Evolutionary conservation across 106 monocot genomes (phyloP), one percentile per base, ranked within the genome.

Genomic region (Acorus gramineus): DNA sequence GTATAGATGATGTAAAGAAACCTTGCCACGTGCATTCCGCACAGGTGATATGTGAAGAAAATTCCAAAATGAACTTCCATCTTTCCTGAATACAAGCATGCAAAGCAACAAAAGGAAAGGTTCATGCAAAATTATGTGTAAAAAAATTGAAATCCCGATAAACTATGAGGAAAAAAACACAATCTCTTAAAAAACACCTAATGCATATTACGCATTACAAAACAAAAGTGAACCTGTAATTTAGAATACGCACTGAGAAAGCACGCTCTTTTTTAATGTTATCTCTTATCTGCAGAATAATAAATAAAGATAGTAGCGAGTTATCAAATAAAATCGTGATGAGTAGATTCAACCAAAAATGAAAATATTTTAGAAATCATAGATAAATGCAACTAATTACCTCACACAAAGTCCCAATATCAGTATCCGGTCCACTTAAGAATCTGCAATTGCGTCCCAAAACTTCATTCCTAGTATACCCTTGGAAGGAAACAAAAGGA

Each of bases 11-110:
- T 28, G 28, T 28, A 28, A 28, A 28, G 28, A 28, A 28, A 98
- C 91, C 96, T 98, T 98, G 65, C 96, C 96, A 53, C 81, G 75
- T 68, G 91, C 82, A 79, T 88, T 88, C 58, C 91, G 76, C 14
- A 91, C 81, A 47, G 96, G 88, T 60, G 91, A 82, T 59, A 88
- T 71, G 47, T 88, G 81, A 50, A 98, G 83, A 70, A 68, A 74
- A 71, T 98, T 92, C 87, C 91, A 80, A 62, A 98, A 98, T 10
- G 81, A 76, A 58, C 80, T 85, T 72, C 79, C 83, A 73, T 88
- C 91, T 79, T 92, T 91, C 83, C 96, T 98, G 75, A 66, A 44
- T 7, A n/a, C 43, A 12, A 28, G 28, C 28, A 28, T 28, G 28
- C 28, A 28, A 28, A 28, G 28, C 28, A 28, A 28, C 28, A 28